Conservation (phyloP, 192 early-diverging fungal species). For the Coemansia guatemalensis region DNA sequence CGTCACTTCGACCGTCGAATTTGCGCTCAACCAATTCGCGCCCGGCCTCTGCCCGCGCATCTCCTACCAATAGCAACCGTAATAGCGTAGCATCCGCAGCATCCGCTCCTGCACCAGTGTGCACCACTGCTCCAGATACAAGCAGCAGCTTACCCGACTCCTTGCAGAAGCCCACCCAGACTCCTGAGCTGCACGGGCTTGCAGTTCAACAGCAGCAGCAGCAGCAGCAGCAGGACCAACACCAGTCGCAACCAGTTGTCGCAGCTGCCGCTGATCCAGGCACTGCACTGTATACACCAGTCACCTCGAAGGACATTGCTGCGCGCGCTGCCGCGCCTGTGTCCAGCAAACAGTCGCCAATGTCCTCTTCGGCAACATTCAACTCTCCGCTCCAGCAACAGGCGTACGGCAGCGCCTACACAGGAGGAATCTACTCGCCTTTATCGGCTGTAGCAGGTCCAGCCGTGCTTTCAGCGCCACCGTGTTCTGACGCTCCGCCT, state of each 20-base stretch:
- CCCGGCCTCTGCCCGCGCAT: conserved; percentile 1
- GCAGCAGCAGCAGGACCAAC: not conserved
- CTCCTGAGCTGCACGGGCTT: not conserved
- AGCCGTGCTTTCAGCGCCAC: conserved; percentile 42
- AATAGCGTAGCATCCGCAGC: conserved; percentile 8
- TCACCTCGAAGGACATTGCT: not conserved
- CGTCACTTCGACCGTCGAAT: conserved; percentile 3
- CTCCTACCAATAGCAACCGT: not conserved
- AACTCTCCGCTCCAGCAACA: not conserved
- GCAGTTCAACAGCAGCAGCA: not conserved
- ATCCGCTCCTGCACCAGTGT: not conserved
- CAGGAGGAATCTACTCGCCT: conserved; percentile 12
- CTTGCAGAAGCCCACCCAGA: not conserved
- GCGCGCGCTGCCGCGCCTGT: not conserved
- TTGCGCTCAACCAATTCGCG: not conserved
- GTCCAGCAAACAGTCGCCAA: not conserved
- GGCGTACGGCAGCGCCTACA: not conserved
- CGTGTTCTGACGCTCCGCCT: conserved; percentile 9
- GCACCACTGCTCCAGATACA: not conserved
- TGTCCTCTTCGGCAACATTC: not conserved
- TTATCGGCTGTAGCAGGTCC: conserved; percentile 17
- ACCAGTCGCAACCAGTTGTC: not conserved
- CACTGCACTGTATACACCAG: conserved; percentile 11
- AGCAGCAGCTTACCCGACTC: not conserved
- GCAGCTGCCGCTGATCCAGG: not conserved